Conservation (phyloP, 177 flowering plant genomes). For the Telopea speciosissima region DNA sequence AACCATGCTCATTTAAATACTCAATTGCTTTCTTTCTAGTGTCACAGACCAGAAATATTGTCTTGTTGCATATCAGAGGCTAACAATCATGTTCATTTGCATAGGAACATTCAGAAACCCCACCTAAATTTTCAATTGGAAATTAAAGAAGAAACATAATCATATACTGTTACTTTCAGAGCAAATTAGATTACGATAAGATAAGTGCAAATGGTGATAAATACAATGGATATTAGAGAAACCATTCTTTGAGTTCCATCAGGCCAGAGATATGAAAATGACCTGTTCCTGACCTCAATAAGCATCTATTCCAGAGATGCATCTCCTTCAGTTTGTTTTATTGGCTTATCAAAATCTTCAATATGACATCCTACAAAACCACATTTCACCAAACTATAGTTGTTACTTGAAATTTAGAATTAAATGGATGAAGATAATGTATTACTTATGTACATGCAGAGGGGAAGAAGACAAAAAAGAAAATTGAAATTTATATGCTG, state of each 20-base stretch:
- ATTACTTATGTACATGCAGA: background rate
- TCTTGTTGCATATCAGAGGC: no score
- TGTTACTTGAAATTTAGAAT: background rate
- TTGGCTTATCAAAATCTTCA: conserved; percentile 65
- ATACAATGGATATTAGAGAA: conserved; percentile 13
- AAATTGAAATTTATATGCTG: background rate
- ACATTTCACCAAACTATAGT: background rate
- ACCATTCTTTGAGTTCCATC: conserved; percentile 90
- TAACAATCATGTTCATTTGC: no score
- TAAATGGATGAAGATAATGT: background rate
- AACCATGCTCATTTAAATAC: no score
- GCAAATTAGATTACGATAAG: background rate
- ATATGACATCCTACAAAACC: conserved; percentile 74
- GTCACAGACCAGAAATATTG: no score
- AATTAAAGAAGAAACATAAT: background rate
- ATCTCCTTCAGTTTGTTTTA: conserved; percentile 67
- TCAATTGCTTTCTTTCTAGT: no score
- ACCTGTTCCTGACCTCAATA: conserved; percentile 98
- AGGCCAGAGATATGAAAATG: conserved; percentile 86
- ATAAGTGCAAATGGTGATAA: no score
- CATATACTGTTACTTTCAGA: background rate
- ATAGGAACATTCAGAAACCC: no score
- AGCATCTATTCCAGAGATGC: conserved; percentile 96
- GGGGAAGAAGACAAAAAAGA: background rate
- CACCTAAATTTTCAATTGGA: no score